Evolutionary conservation across 192 early-diverging fungal genomes (phyloP), one percentile per base, ranked within the genome.

Genomic region (Tieghemiomyces parasiticus): DNA sequence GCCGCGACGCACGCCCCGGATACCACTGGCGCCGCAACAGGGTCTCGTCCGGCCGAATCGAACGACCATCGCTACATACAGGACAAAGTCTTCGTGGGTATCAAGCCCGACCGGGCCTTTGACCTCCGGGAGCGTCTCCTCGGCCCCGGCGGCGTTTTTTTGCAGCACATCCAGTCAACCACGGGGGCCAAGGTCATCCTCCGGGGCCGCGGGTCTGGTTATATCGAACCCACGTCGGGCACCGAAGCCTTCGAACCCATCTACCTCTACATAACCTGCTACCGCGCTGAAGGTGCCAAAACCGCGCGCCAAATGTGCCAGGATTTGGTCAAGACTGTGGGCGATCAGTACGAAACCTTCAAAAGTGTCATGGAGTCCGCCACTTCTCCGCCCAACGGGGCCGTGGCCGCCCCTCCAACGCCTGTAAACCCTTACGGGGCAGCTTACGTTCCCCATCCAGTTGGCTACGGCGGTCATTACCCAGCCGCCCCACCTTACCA

Each of bases 121-220:
- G 89, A 92, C 66, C 73, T 89, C 26, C 80, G 89, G 14, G 86
- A 86, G 30, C 93, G 93, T 67, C 78, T 95, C 31, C 83, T 93
- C 47, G 92, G 92, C 13, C 89, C 90, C 24, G 75, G 24, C 8
- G 74, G 81, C 22, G 69, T 69, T 26, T 90, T 88, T 69, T 87
- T 95, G 52, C 90, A 92, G 66, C 88, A 91, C 67, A 91, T 95
- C 50, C 85, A 92, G 64, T 75, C 74, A 46, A 83, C 83, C 38
- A 89, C 92, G 2, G 72, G 77, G 0, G 78, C 87, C 24, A 77
- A 82, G 8, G 82, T 95, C 24, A 84, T 92, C 45, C 72, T 93
- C 24, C 86, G 88, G 42, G 92, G 92, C 8, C 68, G 73, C 33
- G 92, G 92, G 0, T 93, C 91, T 10, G 90, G 90, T 12, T 92